These are phyloP conservation scores for Cryptococcus sp. DNA, from an alignment of 1,284 basidiomycete genomes.

Conservation along the genomic window DNA sequence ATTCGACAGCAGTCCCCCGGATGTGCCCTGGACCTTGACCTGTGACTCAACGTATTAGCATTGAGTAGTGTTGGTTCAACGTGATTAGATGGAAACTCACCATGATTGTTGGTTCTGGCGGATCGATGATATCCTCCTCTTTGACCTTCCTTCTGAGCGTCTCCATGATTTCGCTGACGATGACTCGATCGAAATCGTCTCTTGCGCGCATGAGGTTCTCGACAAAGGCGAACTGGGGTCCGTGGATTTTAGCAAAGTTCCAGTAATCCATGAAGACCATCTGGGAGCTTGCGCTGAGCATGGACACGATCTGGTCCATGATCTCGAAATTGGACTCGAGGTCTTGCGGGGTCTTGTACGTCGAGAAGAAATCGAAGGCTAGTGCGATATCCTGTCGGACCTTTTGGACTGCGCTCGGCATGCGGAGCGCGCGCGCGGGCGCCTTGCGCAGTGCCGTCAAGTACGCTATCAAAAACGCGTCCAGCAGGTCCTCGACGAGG, in stretches of 20 bases:
- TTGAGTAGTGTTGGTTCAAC: not conserved
- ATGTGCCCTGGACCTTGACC: conserved; percentile 43
- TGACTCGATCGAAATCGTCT: conserved; percentile 84
- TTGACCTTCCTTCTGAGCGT: conserved; percentile 88
- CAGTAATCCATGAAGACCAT: conserved; percentile 94
- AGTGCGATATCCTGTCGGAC: conserved; percentile 80
- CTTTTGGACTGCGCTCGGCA: conserved; percentile 78
- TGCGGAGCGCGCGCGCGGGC: conserved; percentile 70
- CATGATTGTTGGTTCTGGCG: conserved; percentile 57
- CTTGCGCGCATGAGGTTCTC: conserved; percentile 86
- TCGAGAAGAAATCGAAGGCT: conserved; percentile 77
- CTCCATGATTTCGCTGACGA: conserved; percentile 91
- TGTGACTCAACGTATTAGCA: conserved; percentile 10
- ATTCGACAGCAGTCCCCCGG: conserved; percentile 44
- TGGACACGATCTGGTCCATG: conserved; percentile 77
- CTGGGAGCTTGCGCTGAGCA: conserved; percentile 87
- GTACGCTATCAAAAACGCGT: conserved; percentile 87
- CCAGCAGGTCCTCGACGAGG: conserved; percentile 88
- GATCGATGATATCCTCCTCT: conserved; percentile 78
- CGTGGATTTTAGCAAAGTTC: conserved; percentile 94
- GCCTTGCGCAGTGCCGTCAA: conserved; percentile 83
- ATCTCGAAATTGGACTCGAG: conserved; percentile 83
- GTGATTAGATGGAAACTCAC: conserved; percentile 57
- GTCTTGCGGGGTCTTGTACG: conserved; percentile 76
- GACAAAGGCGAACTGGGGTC: conserved; percentile 88